A percentile compares a stretch with the other conserved stretches of the same genome.
phyloP scores from a whole-genome alignment of 106 monocot genomes.

The Dioscorea dumetorum region DNA sequence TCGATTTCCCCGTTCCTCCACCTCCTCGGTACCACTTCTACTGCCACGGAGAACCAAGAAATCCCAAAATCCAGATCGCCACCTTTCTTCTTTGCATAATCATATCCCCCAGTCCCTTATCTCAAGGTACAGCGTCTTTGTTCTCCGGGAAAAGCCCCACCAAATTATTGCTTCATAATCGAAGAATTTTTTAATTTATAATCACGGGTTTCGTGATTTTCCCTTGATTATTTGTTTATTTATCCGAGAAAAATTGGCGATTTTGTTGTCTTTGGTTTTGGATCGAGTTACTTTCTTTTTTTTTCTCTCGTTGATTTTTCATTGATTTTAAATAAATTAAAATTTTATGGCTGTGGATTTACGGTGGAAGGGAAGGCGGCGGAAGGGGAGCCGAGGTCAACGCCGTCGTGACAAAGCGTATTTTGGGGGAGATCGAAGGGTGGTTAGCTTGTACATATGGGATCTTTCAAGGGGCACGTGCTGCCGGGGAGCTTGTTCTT shows the following conservation, averaged over 20 bases:
- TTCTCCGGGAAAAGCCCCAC: neutral
- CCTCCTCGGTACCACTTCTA: no score
- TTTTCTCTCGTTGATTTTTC: neutral
- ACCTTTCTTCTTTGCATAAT: neutral
- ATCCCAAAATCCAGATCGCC: neutral
- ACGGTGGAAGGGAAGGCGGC: neutral
- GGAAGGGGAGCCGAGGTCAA: no score
- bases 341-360: neutral
- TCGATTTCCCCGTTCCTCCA: no score
- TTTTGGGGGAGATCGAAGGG: neutral
- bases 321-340: neutral
- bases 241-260: no score
- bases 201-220: no score
- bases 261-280: neutral
- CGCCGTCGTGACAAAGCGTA: neutral
- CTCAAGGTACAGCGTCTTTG: neutral
- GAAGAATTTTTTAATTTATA: neutral
- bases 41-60: no score
- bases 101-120: neutral
- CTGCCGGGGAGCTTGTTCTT: constrained; percentile 90
- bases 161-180: neutral
- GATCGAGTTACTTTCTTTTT: neutral
- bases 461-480: constrained; percentile 92
- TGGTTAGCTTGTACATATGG: constrained; percentile 31
- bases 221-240: no score